Base-by-base conservation (phyloP, 257 asterid genomes). In the Petrea volubilis region DNA sequence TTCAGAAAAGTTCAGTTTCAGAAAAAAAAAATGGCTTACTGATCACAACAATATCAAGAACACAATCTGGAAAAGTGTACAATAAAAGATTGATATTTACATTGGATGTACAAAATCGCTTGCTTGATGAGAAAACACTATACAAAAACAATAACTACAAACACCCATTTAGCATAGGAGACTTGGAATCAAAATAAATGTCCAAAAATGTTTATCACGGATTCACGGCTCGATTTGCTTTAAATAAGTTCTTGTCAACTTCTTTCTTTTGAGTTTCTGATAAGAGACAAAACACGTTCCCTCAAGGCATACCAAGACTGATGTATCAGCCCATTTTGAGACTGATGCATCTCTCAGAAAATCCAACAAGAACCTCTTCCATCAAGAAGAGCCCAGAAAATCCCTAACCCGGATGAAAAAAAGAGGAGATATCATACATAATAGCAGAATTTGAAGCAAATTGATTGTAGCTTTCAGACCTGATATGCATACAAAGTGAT, bases 311-410 rank as follows among this genome's bases (percentile, higher is more conserved):
- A 93, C 98, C 88, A 21, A 59, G 77, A 77, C 67, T 65, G 92
- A 85, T 66, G 76, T 67, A 27, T 63, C 85, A 58, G 94, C 96
- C 97, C 97, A 94, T 74, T 82, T 85, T 73, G 75, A 77, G 49
- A 91, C 84, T 65, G 86, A 81, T 73, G 83, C 77, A 44, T 91
- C 89, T 17, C n/a, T n/a, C n/a, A n/a, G n/a, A n/a, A n/a, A n/a
- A n/a, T n/a, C n/a, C n/a, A n/a, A n/a, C n/a, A n/a, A n/a, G n/a
- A n/a, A n/a, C n/a, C n/a, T n/a, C n/a, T n/a, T n/a, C n/a, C n/a
- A n/a, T n/a, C n/a, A n/a, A n/a, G n/a, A n/a, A n/a, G n/a, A n/a
- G n/a, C n/a, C n/a, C n/a, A n/a, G n/a, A n/a, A n/a, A n/a, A n/a
- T n/a, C n/a, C n/a, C n/a, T n/a, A n/a, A n/a, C n/a, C n/a, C n/a